Conservation (phyloP, 306 rosid species). For the Vachellia collinsii region DNA sequence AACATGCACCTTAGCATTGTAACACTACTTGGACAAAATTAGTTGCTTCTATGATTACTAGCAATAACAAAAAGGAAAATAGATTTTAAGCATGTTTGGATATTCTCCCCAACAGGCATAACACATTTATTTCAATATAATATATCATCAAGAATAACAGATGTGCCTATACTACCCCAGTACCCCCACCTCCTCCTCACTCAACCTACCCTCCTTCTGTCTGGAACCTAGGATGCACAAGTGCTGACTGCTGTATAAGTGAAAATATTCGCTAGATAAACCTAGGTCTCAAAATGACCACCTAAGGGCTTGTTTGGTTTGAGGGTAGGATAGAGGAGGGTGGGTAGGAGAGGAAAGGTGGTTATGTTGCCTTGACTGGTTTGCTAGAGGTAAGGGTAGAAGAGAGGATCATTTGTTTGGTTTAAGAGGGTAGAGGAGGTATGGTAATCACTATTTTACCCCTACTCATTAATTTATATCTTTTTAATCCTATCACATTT, state of each 20-base stretch:
- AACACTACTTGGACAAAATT: not conserved
- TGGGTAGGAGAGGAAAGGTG: too few relatives aligned
- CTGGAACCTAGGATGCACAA: not conserved
- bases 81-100: not conserved
- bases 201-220: not conserved
- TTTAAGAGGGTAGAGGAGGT: too few relatives aligned
- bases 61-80: not conserved
- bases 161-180: not conserved
- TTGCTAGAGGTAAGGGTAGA: too few relatives aligned
- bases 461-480: too few relatives aligned
- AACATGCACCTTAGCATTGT: not conserved
- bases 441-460: too few relatives aligned
- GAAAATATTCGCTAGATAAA: not conserved
- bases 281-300: not conserved
- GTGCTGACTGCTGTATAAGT: not conserved
- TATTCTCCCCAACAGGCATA: not conserved
- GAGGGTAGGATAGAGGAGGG: too few relatives aligned
- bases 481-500: too few relatives aligned
- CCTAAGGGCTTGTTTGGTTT: too few relatives aligned
- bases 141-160: not conserved
- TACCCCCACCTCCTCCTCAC: not conserved
- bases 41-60: not conserved
- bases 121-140: not conserved
- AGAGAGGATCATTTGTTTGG: too few relatives aligned
- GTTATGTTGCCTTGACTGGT: too few relatives aligned